A percentile compares a stretch with the other conserved stretches of the same genome.
phyloP scores from a whole-genome alignment of 306 rosid species.

The Geum urbanum region DNA sequence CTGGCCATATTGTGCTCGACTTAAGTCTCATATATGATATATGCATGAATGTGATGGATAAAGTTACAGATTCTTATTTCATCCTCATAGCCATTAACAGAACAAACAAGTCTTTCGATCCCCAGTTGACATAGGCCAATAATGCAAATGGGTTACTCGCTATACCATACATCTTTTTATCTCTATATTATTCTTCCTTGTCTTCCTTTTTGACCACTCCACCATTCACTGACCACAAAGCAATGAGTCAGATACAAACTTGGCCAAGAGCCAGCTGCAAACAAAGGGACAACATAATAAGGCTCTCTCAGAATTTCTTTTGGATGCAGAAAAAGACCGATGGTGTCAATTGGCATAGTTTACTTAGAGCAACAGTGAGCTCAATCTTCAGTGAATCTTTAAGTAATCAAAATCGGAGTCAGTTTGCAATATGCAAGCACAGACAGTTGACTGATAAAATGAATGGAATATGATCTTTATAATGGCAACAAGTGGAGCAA shows the following conservation, averaged over 20 bases:
- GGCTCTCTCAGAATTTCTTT: neutral
- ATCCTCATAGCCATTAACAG: conserved; percentile 10
- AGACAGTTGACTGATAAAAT: neutral
- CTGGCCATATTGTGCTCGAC: neutral
- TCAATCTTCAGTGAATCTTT: neutral
- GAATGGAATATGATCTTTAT: neutral
- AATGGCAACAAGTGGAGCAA: neutral
- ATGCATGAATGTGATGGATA: conserved; percentile 10
- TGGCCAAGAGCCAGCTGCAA: neutral
- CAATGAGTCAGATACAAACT: neutral
- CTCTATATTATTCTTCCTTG: conserved; percentile 28
- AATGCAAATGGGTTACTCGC: conserved; percentile 16
- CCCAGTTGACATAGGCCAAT: neutral
- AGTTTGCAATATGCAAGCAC: neutral
- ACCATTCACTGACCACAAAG: conserved; percentile 1
- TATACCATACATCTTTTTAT: conserved; percentile 29
- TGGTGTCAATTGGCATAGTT: neutral
- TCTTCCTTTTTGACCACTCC: conserved; percentile 34
- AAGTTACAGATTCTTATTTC: conserved; percentile 32
- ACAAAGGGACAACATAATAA: neutral
- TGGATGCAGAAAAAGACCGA: neutral
- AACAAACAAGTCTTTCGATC: conserved; percentile 14
- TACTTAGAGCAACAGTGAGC: neutral
- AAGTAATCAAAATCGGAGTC: neutral
- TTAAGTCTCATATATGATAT: neutral